Base-by-base conservation (phyloP, 352 stramenopile genomes). In the Aphanomyces euteiches region DNA sequence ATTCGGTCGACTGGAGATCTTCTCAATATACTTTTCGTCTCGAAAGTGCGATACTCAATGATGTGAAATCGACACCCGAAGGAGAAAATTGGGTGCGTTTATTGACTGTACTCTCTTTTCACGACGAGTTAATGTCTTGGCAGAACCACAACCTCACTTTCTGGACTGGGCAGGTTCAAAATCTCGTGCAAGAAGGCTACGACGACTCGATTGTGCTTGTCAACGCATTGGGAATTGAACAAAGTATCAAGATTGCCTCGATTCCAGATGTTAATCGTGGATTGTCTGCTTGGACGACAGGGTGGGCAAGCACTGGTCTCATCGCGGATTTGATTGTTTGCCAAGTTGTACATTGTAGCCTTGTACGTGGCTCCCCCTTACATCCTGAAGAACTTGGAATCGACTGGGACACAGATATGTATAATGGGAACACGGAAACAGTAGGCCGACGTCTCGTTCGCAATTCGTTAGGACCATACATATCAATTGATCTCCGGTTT, bases 161-260 rank as follows among this genome's bases (percentile, higher is more conserved):
- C 3, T 54, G 43, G 43, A 21, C 43, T 15, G 8, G n/a, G 10
- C n/a, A 43, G 17, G n/a, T 43, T 8, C 37, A 19, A 3, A 66
- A 66, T 28, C 57, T 43, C 41, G 28, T 50, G n/a, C 15, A 66
- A 37, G 41, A 43, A n/a, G 57, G 57, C 41, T 15, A 50, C 41
- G 28, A 40, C 8, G 57, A 66, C n/a, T 40, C 57, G 15, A 53
- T 66, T 7, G 41, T 12, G 12, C 5, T 66, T 37, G 41, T 40
- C 8, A 66, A 66, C 21, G 57, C 57, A 2, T 21, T 66, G 4
- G 57, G 57, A 2, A 19, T 53, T 15, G 12, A 13, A 3, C 21
- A n/a, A 21, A 34, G n/a, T 10, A 34, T 66, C 34, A 66, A 21
- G 37, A 67, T 67, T 17, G 54, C 48, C 28, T 13, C 17, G 17